Base-by-base conservation (phyloP, 441 rosid genomes). In the Eutrema salsugineum region DNA sequence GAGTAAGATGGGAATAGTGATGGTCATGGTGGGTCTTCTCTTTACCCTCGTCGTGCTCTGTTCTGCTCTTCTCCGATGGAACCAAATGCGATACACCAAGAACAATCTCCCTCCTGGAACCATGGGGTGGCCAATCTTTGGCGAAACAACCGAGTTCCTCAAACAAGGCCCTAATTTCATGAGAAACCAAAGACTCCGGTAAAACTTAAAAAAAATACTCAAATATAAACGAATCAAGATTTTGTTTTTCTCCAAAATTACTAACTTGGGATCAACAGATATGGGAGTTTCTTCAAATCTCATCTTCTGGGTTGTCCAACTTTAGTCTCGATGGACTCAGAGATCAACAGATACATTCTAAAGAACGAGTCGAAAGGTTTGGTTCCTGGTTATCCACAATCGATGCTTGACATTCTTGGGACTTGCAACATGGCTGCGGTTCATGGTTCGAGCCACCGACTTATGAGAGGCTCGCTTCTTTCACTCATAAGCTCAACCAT, bases 81-180 rank as follows among this genome's bases (percentile, higher is more conserved):
- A 91, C 75, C 87, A 89, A 62, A 76, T 93, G 46, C 83, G 88
- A 33, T 89, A 83, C 83, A 82, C 77, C 70, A 88, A 83, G 85
- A 84, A 85, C 73, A 86, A 91, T 24, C 83, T 93, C 27, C 97
- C 98, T 70, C 93, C 93, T 1, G 98, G 98, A 4, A 91, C 96
- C 43, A 93, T 93, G 98, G 98, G 98, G 10, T 94, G 97, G 98
- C 97, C 98, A 0, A 73, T 94, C 79, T 86, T 90, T 70, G 98
- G 97, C 0, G 98, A 94, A 78, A 94, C 98, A 64, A 86, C 96
- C 6, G 96, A 91, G 78, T 94, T 94, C 54, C 91, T 94, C 24
- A 94, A 82, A 55, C 93, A 91, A 77, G 98, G 98, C 3, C 98
- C 98, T 0, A 78, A 82, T 84, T 94, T 94, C 83, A 91, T 94